Percentiles rank a stretch among this genome's conserved stretches.
These are phyloP conservation scores for Thymus quinquecostatus DNA, from an alignment of 257 asterid species.

Conservation along the genomic window DNA sequence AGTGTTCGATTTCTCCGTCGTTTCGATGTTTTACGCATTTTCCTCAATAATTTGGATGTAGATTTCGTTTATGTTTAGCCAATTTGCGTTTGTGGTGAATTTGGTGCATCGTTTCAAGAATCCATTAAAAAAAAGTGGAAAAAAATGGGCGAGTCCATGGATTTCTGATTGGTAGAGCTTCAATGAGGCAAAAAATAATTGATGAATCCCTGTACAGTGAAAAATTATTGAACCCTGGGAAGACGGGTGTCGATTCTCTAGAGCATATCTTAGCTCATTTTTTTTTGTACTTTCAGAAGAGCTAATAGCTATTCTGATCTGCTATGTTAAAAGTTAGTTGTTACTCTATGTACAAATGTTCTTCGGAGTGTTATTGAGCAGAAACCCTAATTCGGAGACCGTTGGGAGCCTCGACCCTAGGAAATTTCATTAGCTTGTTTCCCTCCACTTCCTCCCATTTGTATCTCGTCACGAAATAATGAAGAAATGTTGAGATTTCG, in stretches of 20 bases:
- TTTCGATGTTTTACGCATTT: not conserved
- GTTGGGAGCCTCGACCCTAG: conserved; percentile 96
- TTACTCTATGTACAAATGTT: conserved; percentile 47
- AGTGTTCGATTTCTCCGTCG: not conserved
- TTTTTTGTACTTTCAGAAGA: conserved; percentile 46
- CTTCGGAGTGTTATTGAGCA: conserved; percentile 42
- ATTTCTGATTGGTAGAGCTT: conserved; percentile 25
- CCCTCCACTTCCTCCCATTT: conserved; percentile 95
- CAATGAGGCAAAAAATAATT: conserved; percentile 22
- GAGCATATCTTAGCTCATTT: conserved; percentile 48
- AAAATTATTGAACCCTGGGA: conserved; percentile 31
- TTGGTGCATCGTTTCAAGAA: not conserved
- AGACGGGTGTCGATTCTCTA: conserved; percentile 37
- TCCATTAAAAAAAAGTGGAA: not conserved
- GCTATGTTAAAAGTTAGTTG: conserved; percentile 29
- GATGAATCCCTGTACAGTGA: conserved; percentile 18
- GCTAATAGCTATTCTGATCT: conserved; percentile 37
- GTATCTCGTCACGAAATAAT: conserved; percentile 90
- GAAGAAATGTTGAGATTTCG: conserved; percentile 93
- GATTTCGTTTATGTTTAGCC: conserved; percentile 3
- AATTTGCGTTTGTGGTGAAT: conserved; percentile 1
- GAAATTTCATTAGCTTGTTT: conserved; percentile 79
- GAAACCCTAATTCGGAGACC: conserved; percentile 85
- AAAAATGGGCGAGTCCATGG: not conserved
- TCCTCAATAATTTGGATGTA: not conserved